phyloP scores from a whole-genome alignment of 108 stramenopile species.

The Schizochytrium sp. region DNA sequence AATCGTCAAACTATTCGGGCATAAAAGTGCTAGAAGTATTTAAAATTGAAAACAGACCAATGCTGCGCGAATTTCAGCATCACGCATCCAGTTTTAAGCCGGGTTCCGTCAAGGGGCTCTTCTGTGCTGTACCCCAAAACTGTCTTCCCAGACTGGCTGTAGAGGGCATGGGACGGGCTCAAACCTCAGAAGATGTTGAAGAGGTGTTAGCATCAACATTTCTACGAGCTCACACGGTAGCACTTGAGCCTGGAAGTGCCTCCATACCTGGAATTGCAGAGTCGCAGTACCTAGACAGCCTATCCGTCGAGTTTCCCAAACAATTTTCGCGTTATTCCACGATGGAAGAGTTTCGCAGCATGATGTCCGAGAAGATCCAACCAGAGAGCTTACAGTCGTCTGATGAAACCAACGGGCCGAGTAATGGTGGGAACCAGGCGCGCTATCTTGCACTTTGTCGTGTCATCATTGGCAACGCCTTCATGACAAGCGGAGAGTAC shows the following conservation, averaged over 20 bases:
- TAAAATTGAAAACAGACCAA: constrained; percentile 65
- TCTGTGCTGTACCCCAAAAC: constrained; percentile 68
- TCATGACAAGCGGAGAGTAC: constrained; percentile 52
- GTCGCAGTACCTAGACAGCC: neutral
- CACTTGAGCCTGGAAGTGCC: neutral
- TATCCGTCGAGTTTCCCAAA: constrained; percentile 52
- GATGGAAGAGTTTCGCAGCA: constrained; percentile 40
- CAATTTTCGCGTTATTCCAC: constrained; percentile 63
- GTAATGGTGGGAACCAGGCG: neutral
- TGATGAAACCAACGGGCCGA: no score
- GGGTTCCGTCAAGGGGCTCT: constrained; percentile 72
- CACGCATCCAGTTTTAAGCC: constrained; percentile 60
- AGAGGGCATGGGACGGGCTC: constrained; percentile 59
- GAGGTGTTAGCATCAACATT: neutral
- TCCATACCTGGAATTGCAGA: neutral
- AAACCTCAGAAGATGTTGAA: neutral
- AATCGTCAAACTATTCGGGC: constrained; percentile 62
- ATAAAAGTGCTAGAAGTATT: constrained; percentile 70
- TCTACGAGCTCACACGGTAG: neutral
- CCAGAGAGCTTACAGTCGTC: no score
- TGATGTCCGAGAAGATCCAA: neutral
- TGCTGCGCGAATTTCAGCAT: constrained; percentile 65
- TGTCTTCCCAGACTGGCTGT: constrained; percentile 65
- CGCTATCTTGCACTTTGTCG: constrained; percentile 72
- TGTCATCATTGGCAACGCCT: constrained; percentile 68